A percentile compares a stretch with the other conserved stretches of the same genome.
Evolutionary conservation across 257 asterid species (phyloP).

Genomic region (Orobanche coerulescens): DNA sequence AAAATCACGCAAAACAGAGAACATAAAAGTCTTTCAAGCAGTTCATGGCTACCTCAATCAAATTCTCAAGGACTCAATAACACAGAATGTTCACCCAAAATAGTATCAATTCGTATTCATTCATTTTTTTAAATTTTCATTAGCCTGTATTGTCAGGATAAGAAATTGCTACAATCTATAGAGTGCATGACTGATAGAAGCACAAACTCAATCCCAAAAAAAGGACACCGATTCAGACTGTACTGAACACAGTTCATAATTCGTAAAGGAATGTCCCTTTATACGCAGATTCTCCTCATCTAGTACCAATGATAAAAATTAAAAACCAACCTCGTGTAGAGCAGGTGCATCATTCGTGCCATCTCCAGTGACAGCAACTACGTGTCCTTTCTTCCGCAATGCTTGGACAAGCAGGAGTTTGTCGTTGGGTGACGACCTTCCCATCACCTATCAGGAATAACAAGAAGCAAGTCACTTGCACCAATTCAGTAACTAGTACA

Average conservation of each 20-base stretch:
- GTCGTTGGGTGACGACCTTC: conserved; percentile 96
- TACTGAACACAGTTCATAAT: neutral
- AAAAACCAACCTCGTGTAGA: conserved; percentile 70
- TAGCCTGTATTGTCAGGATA: neutral
- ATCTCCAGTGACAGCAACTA: conserved; percentile 98
- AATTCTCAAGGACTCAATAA: neutral
- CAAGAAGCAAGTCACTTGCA: conserved; percentile 3
- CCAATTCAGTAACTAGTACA: conserved; percentile 8
- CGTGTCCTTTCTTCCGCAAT: conserved; percentile 79
- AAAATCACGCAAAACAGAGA: neutral
- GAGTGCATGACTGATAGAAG: neutral
- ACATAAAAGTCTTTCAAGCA: neutral
- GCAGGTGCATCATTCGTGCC: conserved; percentile 99
- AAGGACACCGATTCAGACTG: neutral
- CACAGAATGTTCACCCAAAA: neutral
- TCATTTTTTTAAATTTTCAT: neutral
- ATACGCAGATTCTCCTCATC: neutral
- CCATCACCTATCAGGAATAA: conserved; percentile 68
- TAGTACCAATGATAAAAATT: conserved; percentile 4
- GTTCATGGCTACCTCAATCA: neutral
- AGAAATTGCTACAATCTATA: neutral
- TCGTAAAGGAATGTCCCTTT: neutral
- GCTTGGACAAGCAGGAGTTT: conserved; percentile 96
- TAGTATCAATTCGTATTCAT: neutral
- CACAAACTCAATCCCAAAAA: neutral